Base-by-base conservation (phyloP, 345 rosid species). In the Melastoma malabathricum region DNA sequence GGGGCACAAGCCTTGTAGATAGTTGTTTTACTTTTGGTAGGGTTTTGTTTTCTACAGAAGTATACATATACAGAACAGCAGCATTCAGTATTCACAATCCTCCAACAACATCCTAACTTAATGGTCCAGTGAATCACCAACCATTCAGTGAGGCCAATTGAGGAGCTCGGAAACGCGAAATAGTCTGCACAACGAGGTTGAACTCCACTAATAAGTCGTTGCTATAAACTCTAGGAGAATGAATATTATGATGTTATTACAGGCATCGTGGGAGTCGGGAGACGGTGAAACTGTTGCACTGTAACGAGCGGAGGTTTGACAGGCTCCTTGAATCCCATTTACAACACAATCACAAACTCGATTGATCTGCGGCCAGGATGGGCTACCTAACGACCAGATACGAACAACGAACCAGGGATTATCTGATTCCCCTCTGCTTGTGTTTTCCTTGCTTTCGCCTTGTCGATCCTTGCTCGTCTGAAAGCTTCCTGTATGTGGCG, bases 401-500 rank as follows among this genome's bases (percentile, higher is more conserved):
- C 75, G 50, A 86, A 80, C 67, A 83, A 70, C 10, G 86, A 84
- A 60, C 65, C 72, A 57, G 77, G 65, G 55, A 87, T 59, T 57
- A 75, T 59, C 68, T 74, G 95, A 52, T 60, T 73, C 57, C 81
- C 80, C 59, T 82, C 84, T 2, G 47, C 72, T 68, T 86, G 88
- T 52, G 71, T 65, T 69, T 74, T 87, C 66, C 72, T 81, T 57
- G 77, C 76, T 64, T 81, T 82, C 58, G 95, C 93, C 70, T 81
- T 92, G 60, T 84, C 98, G 9, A 79, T 62, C 14, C 98, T 71
- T 43, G 98, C 84, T 74, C 86, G 83, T 57, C 96, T 67, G 38
- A 75, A 88, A 39, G 93, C 96, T 70, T 92, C 98, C 67, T 92
- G 98, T 57, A 92, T 79, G 23, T 87, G 98, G 27, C 96, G 95